Evolutionary conservation across 331 rosid species (phyloP), one percentile per base, ranked within the genome.

Genomic region (Prunus yedoensis): DNA sequence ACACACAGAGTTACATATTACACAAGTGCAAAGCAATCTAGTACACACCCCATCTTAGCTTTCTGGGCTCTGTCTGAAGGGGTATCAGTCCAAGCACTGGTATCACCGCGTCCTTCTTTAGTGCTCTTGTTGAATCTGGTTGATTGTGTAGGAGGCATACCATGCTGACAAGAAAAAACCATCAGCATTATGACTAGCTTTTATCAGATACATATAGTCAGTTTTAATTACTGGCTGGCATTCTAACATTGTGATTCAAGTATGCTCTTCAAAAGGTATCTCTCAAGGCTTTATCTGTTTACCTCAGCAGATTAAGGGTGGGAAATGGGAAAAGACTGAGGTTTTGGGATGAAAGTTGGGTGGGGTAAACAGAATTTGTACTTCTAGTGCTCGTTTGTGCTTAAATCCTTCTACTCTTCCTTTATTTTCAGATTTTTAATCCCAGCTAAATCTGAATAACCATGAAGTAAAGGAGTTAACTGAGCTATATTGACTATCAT

Each of bases 51-150:
- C 88, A 79, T 92, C 87, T 94, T 92, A 8, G 99, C 97, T 78
- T 94, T 94, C 75, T 90, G 93, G 68, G 96, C 93, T 88, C 90
- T 86, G 81, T 92, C 97, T 1, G 76, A 77, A 62, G 96, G 99
- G 43, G 99, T 88, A 76, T 94, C 99, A 1, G 99, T 92, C 99
- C 99, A 91, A 56, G 27, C 83, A 72, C 96, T 90, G 49, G 99
- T 88, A 77, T 94, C 97, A 8, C 99, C 99, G 41, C 96, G 93
- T 18, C 97, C 96, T 88, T 89, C 95, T 83, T 88, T 94, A 20
- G 90, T 8, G 25, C 85, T 79, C 76, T 72, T 85, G 79, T 96
- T 92, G 75, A 91, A 94, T 38, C 54, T 76, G 49, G 91, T 88
- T 5, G 99, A 83, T 63, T 94, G 99, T 83, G 76, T 90, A n/a